phyloP scores from a whole-genome alignment of 2,329 filamentous ascomycete species.

The Diaporthe nobilis region DNA sequence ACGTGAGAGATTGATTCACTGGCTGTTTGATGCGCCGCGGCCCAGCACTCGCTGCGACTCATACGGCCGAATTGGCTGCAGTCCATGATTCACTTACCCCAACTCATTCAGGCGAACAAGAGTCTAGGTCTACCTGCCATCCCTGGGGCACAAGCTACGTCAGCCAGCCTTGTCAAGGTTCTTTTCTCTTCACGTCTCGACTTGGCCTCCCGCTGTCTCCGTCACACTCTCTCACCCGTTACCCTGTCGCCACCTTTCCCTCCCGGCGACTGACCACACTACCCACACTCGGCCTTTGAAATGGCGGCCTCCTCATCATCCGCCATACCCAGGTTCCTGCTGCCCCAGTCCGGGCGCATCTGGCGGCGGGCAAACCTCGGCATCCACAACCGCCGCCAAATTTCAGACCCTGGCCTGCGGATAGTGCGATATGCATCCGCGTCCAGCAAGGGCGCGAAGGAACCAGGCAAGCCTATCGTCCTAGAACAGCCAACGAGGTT shows the following conservation, averaged over 20 bases:
- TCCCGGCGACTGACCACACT: not conserved
- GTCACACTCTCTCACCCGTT: not conserved
- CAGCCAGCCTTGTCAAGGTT: slow-evolving; percentile 5
- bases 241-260: slow-evolving; percentile 3
- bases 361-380: slow-evolving; percentile 60
- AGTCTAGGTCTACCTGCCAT: not conserved
- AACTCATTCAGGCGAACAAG: not conserved
- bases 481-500: slow-evolving; percentile 92
- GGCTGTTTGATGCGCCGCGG: slow-evolving; percentile 20
- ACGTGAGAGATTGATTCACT: not conserved
- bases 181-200: not conserved
- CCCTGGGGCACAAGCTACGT: slow-evolving; percentile 1
- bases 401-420: slow-evolving; percentile 47
- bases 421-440: slow-evolving; percentile 49
- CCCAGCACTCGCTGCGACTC: slow-evolving; percentile 22
- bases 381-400: slow-evolving; percentile 41
- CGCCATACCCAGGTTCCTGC: slow-evolving; percentile 76
- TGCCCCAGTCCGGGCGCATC: slow-evolving; percentile 71
- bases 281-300: slow-evolving; percentile 38
- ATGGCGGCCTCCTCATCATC: slow-evolving; percentile 63
- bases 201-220: not conserved
- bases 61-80: slow-evolving; percentile 3
- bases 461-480: slow-evolving; percentile 68
- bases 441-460: slow-evolving; percentile 54
- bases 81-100: slow-evolving; percentile 13